A percentile compares a stretch with the other conserved stretches of the same genome.
phyloP scores from a whole-genome alignment of 2,329 filamentous ascomycete species.

The Emergomyces africanus region DNA sequence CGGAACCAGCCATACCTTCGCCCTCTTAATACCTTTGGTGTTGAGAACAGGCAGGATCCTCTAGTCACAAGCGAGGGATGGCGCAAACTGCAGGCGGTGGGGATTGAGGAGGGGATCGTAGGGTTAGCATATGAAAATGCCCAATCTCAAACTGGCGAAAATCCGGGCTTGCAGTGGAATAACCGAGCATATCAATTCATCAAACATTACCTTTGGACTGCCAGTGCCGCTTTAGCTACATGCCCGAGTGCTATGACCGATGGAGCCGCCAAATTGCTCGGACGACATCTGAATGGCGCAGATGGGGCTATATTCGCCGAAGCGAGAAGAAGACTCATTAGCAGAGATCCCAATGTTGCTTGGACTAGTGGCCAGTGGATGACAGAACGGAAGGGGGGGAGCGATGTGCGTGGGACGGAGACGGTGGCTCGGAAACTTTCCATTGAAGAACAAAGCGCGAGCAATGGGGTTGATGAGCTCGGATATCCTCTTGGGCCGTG shows the following conservation, averaged over 20 bases:
- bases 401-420: conserved; percentile 56
- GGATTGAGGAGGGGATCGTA: conserved; percentile 16
- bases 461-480: conserved; percentile 16
- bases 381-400: conserved; percentile 58
- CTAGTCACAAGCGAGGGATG: conserved; percentile 17
- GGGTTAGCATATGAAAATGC: conserved; percentile 12
- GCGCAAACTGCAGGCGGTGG: conserved; percentile 14
- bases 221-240: conserved; percentile 16
- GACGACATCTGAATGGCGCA: conserved; percentile 12
- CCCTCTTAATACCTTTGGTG: conserved; percentile 15
- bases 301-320: conserved; percentile 13
- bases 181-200: conserved; percentile 14
- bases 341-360: conserved; percentile 31
- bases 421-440: conserved; percentile 40
- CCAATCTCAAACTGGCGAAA: not conserved
- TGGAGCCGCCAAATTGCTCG: conserved; percentile 16
- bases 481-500: conserved; percentile 41
- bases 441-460: conserved; percentile 16
- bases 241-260: conserved; percentile 19
- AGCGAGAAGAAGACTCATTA: conserved; percentile 31
- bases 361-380: conserved; percentile 72
- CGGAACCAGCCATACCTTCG: conserved; percentile 13
- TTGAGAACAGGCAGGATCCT: conserved; percentile 15
- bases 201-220: conserved; percentile 14
- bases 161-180: conserved; percentile 9